Conservation (phyloP, 2,329 filamentous ascomycete genomes). For the Fusarium beomiforme region DNA sequence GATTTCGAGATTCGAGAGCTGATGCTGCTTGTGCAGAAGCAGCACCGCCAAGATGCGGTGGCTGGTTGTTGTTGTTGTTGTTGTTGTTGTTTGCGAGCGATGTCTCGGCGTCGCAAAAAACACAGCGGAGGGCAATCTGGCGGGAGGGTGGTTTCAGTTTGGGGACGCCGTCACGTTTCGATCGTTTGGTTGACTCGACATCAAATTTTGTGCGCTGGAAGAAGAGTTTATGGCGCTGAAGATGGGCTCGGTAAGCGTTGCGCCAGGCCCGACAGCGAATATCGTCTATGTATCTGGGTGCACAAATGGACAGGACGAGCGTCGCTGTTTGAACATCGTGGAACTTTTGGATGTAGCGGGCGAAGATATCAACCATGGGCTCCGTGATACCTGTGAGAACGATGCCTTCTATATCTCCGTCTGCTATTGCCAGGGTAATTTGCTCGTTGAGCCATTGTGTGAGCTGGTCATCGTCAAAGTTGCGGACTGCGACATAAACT, state of each 20-base stretch:
- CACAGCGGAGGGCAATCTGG: slow-evolving; percentile 79
- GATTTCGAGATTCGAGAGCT: slow-evolving; percentile 57
- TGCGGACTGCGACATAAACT: slow-evolving; percentile 75
- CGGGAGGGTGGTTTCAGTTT: slow-evolving; percentile 63
- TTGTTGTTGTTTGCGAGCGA: slow-evolving; percentile 55
- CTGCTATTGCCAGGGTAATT: slow-evolving; percentile 67
- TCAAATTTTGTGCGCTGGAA: slow-evolving; percentile 81
- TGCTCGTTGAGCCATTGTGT: slow-evolving; percentile 75
- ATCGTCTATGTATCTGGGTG: slow-evolving; percentile 81
- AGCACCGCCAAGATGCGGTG: slow-evolving; percentile 12
- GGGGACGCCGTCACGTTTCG: slow-evolving; percentile 67
- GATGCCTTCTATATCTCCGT: slow-evolving; percentile 80
- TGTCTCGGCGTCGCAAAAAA: slow-evolving; percentile 76
- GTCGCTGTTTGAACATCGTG: slow-evolving; percentile 83
- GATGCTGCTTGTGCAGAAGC: slow-evolving; percentile 35
- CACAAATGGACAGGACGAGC: slow-evolving; percentile 77
- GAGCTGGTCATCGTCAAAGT: slow-evolving; percentile 70
- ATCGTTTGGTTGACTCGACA: slow-evolving; percentile 77
- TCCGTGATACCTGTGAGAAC: slow-evolving; percentile 82
- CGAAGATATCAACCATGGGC: slow-evolving; percentile 76
- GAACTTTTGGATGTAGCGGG: slow-evolving; percentile 79
- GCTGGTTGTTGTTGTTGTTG: slow-evolving; percentile 44
- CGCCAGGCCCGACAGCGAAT: slow-evolving; percentile 80
- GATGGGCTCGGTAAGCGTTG: slow-evolving; percentile 74
- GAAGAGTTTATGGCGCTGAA: slow-evolving; percentile 78